These are phyloP conservation scores for Coniferiporia weirii DNA, from an alignment of 1,284 basidiomycete genomes.

Conservation along the genomic window DNA sequence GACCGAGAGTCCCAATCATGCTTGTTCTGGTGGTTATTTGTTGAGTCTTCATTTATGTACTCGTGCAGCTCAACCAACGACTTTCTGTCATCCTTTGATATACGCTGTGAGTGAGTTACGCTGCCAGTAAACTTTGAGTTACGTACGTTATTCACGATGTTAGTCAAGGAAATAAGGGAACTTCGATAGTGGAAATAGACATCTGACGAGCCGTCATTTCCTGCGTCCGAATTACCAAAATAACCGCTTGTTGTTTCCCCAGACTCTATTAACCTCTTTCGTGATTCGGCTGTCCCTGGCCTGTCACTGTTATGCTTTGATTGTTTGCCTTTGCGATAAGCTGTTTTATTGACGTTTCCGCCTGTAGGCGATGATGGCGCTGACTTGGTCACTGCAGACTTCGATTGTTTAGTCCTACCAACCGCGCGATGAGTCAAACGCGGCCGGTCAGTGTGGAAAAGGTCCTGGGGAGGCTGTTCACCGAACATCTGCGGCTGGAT, in stretches of 20 bases:
- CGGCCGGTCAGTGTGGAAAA: slow-evolving; percentile 58
- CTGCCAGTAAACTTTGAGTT: slow-evolving; percentile 1
- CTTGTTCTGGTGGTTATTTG: slow-evolving; percentile 19
- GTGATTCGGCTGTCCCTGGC: slow-evolving; percentile 53
- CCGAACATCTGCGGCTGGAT: slow-evolving; percentile 59
- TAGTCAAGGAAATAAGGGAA: slow-evolving; percentile 68
- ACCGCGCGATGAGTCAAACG: slow-evolving; percentile 30
- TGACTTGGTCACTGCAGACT: slow-evolving; percentile 9
- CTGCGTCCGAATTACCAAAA: slow-evolving; percentile 17
- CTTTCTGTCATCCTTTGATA: slow-evolving; percentile 58
- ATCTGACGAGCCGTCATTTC: slow-evolving; percentile 31
- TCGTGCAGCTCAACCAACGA: slow-evolving; percentile 70
- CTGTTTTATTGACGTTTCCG: slow-evolving; percentile 45
- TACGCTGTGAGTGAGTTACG: slow-evolving; percentile 8
- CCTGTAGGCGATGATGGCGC: slow-evolving; percentile 23
- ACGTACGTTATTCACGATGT: slow-evolving; percentile 70
- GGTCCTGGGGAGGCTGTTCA: slow-evolving; percentile 65
- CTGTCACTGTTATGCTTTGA: slow-evolving; percentile 36
- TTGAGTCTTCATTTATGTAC: slow-evolving; percentile 38
- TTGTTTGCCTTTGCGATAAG: slow-evolving; percentile 38
- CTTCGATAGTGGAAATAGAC: slow-evolving; percentile 72
- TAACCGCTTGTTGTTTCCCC: slow-evolving; percentile 21
- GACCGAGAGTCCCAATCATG: slow-evolving; percentile 11
- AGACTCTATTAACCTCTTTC: slow-evolving; percentile 41
- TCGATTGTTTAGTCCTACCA: slow-evolving; percentile 18